Conservation (phyloP, 306 rosid species). For the Quercus wislizeni region DNA sequence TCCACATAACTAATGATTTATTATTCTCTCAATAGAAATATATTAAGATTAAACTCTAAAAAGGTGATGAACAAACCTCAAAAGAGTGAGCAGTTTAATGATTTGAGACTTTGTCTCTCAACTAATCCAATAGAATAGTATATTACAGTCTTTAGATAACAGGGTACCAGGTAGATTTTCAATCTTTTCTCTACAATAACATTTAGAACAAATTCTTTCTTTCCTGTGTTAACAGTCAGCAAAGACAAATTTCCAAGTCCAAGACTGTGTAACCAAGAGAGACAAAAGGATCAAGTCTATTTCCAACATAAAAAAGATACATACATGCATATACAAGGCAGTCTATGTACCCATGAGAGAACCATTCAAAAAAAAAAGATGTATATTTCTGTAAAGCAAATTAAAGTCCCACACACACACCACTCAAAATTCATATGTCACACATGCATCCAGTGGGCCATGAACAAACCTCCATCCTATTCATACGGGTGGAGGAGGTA, state of each 20-base stretch:
- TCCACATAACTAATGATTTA: background rate
- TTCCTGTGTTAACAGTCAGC: background rate
- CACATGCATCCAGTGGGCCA: background rate
- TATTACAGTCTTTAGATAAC: background rate
- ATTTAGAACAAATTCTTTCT: slow-evolving; percentile 7
- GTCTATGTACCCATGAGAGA: background rate
- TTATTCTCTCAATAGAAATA: background rate
- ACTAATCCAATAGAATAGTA: background rate
- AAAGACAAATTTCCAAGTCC: slow-evolving; percentile 6
- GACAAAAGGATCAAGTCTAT: background rate
- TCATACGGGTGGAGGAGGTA: background rate
- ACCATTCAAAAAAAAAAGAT: background rate
- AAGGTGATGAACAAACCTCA: background rate
- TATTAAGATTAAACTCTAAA: background rate
- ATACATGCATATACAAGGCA: background rate
- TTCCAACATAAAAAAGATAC: background rate
- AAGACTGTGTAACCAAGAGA: background rate
- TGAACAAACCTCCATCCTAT: background rate
- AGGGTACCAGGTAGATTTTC: background rate
- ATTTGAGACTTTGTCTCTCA: background rate
- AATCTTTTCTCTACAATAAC: background rate
- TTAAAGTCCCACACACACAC: too few relatives aligned
- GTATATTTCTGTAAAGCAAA: background rate
- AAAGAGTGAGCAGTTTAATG: background rate
- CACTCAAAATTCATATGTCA: background rate